Base-by-base conservation (phyloP, 1,284 basidiomycete species). In the Sporisorium scitamineum region DNA sequence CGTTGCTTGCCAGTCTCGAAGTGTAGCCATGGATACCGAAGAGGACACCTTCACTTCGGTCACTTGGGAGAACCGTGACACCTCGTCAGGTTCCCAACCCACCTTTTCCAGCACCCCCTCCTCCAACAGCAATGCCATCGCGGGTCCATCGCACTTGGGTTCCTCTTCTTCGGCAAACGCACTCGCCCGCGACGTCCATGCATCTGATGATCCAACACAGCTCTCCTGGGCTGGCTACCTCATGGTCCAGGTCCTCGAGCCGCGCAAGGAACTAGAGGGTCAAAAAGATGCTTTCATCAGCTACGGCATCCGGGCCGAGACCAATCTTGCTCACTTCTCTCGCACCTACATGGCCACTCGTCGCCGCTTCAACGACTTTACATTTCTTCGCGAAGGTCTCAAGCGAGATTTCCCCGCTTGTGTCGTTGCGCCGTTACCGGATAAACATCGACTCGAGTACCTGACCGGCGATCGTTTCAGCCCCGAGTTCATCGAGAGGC, bases 381-480 rank as follows among this genome's bases (percentile, higher is more conserved):
- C 93, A 39, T 99, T 99, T 85, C 88, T 99, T 39, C 89, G 93
- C 70, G 92, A 97, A 55, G 90, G 97, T 81, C 90, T 99, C 34
- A 90, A 90, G 22, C 92, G 92, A 87, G 92, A 95, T 86, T 99
- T 98, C 83, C 95, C 95, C 3, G 97, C 96, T 61, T 96, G 94
- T 81, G 94, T 99, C 22, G 93, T 99, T 0, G 95, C 96, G 26
- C 94, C 94, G 7, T 89, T 99, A 54, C 97, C 96, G 5, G 95
- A 95, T 86, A 99, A 99, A 87, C 96, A 98, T 84, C 89, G 97
- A 61, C 94, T 97, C 76, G 67, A 64, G 34, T 99, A 99, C 85
- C 90, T 99, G 67, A 97, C 95, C 31, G 95, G 96, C 20, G 96
- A 99, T 86, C 89, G 97, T 63, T 99, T 99, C 87, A 94, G 94